Percentiles rank a stretch among this genome's conserved stretches.
Conservation (phyloP, 1,284 basidiomycete genomes). For the Lentinula novae-zelandiae region DNA sequence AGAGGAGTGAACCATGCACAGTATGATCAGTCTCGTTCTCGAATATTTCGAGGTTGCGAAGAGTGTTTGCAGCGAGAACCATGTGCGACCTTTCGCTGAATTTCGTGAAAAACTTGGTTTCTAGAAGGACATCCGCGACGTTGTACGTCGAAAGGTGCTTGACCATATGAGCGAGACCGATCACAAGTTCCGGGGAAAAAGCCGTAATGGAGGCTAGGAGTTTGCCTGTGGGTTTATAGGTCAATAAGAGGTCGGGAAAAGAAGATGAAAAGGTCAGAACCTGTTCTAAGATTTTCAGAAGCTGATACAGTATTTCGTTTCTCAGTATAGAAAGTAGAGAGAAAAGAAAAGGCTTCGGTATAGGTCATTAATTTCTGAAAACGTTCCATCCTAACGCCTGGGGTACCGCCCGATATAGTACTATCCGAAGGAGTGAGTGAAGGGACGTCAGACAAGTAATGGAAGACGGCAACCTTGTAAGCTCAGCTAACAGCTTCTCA, state of each 20-base stretch:
- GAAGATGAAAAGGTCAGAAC: constrained; percentile 27
- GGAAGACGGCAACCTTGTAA: constrained; percentile 46
- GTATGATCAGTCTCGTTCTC: constrained; percentile 82
- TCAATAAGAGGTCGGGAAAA: background rate
- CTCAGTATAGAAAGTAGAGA: constrained; percentile 72
- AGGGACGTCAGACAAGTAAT: background rate
- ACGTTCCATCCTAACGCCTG: constrained; percentile 58
- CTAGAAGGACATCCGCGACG: constrained; percentile 72
- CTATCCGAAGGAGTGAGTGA: background rate
- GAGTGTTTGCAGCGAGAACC: constrained; percentile 86
- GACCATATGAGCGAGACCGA: constrained; percentile 78
- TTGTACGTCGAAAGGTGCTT: constrained; percentile 75
- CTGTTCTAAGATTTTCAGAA: constrained; percentile 44
- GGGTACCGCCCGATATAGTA: constrained; percentile 29
- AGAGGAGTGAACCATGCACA: constrained; percentile 76
- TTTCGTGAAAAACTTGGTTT: constrained; percentile 73
- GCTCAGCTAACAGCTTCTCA: constrained; percentile 73
- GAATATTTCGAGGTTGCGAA: constrained; percentile 91
- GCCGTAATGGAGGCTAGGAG: constrained; percentile 64
- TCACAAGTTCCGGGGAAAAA: constrained; percentile 70
- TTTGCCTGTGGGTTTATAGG: constrained; percentile 34
- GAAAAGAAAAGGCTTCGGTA: constrained; percentile 68
- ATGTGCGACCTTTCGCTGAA: constrained; percentile 83
- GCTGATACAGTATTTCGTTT: constrained; percentile 36
- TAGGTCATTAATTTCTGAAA: constrained; percentile 58